Conservation (phyloP, 306 rosid species). For the Trifolium fragiferum region DNA sequence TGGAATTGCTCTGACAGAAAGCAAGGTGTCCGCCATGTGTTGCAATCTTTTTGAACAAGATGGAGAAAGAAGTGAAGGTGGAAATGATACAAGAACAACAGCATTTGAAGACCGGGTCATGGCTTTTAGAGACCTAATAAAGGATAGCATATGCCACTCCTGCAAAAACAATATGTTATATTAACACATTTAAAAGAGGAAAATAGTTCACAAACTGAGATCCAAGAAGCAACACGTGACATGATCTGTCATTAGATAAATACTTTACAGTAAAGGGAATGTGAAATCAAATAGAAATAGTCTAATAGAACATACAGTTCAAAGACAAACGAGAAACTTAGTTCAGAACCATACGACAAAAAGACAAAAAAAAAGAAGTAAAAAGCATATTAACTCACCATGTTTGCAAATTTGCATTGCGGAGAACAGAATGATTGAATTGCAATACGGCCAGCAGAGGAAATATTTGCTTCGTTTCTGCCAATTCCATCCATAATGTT, state of each 20-base stretch:
- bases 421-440: conserved; percentile 93
- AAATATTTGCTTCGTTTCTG: conserved; percentile 57
- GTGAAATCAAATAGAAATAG: conserved; percentile 11
- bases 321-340: conserved; percentile 30
- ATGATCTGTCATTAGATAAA: background rate
- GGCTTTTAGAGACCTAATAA: conserved; percentile 72
- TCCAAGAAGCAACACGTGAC: background rate
- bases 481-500: conserved; percentile 29
- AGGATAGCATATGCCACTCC: conserved; percentile 95
- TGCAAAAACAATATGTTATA: conserved; percentile 40
- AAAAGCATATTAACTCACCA: conserved; percentile 56
- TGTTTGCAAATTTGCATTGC: conserved; percentile 70
- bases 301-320: background rate
- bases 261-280: conserved; percentile 10
- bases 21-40: conserved; percentile 90
- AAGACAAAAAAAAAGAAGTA: background rate
- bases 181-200: background rate
- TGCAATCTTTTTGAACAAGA: conserved; percentile 82
- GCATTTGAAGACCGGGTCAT: conserved; percentile 75
- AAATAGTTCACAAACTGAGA: background rate
- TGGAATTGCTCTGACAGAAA: conserved; percentile 83
- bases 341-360: background rate
- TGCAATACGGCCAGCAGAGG: conserved; percentile 75
- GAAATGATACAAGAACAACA: conserved; percentile 76
- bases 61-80: conserved; percentile 68